Evolutionary conservation across 2,329 filamentous ascomycete genomes (phyloP), one percentile per base, ranked within the genome.

Genomic region (Epichloe scottii): DNA sequence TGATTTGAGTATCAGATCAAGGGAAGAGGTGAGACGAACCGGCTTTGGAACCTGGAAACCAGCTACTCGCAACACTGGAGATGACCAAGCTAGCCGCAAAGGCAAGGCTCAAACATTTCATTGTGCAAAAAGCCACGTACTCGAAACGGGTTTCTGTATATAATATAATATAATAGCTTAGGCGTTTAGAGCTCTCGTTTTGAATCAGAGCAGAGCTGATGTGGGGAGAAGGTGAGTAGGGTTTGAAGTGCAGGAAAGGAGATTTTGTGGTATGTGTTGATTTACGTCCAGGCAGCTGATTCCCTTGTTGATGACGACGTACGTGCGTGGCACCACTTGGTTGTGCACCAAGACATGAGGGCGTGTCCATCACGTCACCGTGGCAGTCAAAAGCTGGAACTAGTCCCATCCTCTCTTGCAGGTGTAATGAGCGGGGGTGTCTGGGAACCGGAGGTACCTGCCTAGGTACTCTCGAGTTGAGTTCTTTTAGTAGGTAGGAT

Each of bases 61-160:
- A 96, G 68, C 72, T 85, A 71, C 84, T 89, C 57, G 83, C 87
- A 56, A 80, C 82, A 55, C 76, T 77, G 63, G 87, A 80, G 40
- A 84, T 79, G 64, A 86, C 84, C 53, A 95, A 72, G 61, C 81
- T 80, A 63, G 87, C 75, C 62, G 87, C 74, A 58, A 91, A 70
- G 69, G 88, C 66, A 65, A 82, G 78, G 55, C 78, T 74, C 63
- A 88, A 70, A 69, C 93, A 79, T 76, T 81, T 93, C 90, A 96
- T 95, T 56, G 56, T 81, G 58, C 11, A n/a, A 17, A 44, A 7
- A 30, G 21, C 41, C 14, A 30, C 14, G 14, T 3, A n/a, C 5
- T 38, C 35, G 15, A 8, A 30, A 33, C 14, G 41, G 6, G 14
- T 6, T 14, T n/a, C 14, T 26, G 23, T 26, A 21, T 14, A 12